Conservation (phyloP, 768 basidiomycete species). For the Amanita subjunquillea region DNA sequence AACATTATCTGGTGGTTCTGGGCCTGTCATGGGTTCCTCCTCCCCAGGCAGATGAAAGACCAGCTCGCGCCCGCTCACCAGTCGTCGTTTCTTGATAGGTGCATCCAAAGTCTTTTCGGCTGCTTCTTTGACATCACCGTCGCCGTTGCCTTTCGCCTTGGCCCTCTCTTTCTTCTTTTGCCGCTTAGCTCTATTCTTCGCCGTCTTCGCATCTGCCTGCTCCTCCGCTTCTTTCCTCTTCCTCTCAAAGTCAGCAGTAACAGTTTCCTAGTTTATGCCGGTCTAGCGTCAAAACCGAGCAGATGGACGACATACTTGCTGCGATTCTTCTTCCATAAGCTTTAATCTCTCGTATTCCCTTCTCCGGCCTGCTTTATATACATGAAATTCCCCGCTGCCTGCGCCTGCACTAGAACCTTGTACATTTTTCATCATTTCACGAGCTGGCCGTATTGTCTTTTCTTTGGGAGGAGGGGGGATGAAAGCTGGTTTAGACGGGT, state of each 20-base stretch:
- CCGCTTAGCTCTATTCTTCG: constrained; percentile 90
- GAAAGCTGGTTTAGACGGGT: constrained; percentile 75
- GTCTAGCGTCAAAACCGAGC: neutral
- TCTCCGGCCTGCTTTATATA: constrained; percentile 91
- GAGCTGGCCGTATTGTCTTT: constrained; percentile 68
- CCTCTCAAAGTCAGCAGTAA: constrained; percentile 54
- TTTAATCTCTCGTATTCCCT: constrained; percentile 94
- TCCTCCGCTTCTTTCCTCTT: constrained; percentile 66
- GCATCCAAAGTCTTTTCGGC: constrained; percentile 15
- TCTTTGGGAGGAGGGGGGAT: constrained; percentile 77
- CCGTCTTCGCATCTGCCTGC: constrained; percentile 75
- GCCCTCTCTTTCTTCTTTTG: constrained; percentile 83
- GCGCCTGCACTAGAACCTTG: constrained; percentile 97
- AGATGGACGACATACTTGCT: constrained; percentile 44
- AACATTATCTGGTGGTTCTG: neutral
- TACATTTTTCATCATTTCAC: constrained; percentile 99
- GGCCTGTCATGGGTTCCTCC: constrained; percentile 9
- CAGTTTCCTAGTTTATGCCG: constrained; percentile 46
- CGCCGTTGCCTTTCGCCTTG: constrained; percentile 30
- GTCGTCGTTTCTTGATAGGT: constrained; percentile 68
- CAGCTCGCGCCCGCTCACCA: constrained; percentile 72
- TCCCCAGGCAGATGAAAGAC: constrained; percentile 36
- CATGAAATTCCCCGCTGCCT: constrained; percentile 96
- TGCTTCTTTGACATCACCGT: constrained; percentile 15
- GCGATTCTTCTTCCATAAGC: constrained; percentile 74